Evolutionary conservation across 345 rosid species (phyloP), one percentile per base, ranked within the genome.

Genomic region (Schrenkiella parvula): DNA sequence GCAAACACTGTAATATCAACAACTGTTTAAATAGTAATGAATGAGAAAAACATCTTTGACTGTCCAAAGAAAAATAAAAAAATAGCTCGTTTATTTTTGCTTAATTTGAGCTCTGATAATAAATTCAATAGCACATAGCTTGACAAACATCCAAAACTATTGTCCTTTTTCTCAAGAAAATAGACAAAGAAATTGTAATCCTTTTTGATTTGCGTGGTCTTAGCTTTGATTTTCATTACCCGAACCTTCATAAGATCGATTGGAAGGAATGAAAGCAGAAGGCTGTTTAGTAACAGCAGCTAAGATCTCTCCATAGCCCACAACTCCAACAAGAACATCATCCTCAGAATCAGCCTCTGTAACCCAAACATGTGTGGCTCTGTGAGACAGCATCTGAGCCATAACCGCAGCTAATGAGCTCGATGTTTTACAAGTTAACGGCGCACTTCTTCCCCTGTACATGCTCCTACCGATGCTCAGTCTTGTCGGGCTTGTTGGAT

Each of bases 321-420:
- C 88, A 47, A 91, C 88, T 21, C 99, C 99, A 3, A 88, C 97
- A 35, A 91, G 73, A 64, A 86, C 71, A 72, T 95, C 99, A 6
- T 91, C 98, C 4, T 91, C 98, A 4, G 73, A 79, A 6, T 88
- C 96, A 9, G 84, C 86, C 66, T 91, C 90, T 0, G 90, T 95
- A 59, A 91, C 99, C 99, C 99, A 95, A 29, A 95, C 93, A 64
- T 91, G 97, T 38, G 98, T 88, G 29, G 93, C 97, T 64, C 98
- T 76, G 66, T 95, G 98, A 66, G 98, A 91, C 11, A 91, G 84
- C 99, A 95, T 95, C 70, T 95, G 99, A 59, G 99, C 96, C 99
- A 95, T 95, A 2, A 95, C 96, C 0, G 98, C 98, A 1, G 99
- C 99, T 60, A 95, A 74, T 0, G 97, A 89, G 72, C 96, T 91